A percentile compares a stretch with the other conserved stretches of the same genome.
These are phyloP conservation scores for Pulveroboletus frians DNA, from an alignment of 768 basidiomycete genomes.

Conservation along the genomic window DNA sequence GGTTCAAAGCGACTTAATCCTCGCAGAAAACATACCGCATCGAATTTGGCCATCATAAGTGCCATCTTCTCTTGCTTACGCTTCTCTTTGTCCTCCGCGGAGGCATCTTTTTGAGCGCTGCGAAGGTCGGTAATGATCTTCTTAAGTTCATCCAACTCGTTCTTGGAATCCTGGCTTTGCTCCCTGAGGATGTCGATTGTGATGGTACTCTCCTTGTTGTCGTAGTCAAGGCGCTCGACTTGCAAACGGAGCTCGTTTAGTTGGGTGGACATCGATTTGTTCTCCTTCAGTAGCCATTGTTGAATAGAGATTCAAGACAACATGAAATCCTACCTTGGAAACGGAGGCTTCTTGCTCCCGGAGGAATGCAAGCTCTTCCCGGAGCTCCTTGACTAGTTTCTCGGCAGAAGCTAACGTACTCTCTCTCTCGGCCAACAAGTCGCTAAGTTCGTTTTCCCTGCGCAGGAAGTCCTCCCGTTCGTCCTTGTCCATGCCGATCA, in stretches of 20 bases:
- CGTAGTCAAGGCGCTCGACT: conserved; percentile 89
- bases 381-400: conserved; percentile 82
- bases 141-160: conserved; percentile 85
- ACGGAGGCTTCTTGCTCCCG: conserved; percentile 84
- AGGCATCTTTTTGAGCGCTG: conserved; percentile 74
- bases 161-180: conserved; percentile 81
- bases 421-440: conserved; percentile 90
- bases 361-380: conserved; percentile 83
- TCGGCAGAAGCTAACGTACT: conserved; percentile 71
- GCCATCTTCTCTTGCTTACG: conserved; percentile 99
- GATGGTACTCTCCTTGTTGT: conserved; percentile 91
- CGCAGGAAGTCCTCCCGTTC: conserved; percentile 96
- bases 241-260: conserved; percentile 89
- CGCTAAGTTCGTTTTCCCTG: conserved; percentile 94
- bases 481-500: conserved; percentile 85
- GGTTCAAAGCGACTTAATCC: neutral
- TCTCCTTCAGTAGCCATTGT: conserved; percentile 55
- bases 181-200: conserved; percentile 94
- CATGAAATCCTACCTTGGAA: conserved; percentile 52
- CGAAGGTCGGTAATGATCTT: conserved; percentile 76
- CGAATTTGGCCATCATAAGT: conserved; percentile 99
- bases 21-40: conserved; percentile 57
- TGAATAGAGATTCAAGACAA: conserved; percentile 4
- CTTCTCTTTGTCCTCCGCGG: conserved; percentile 96
- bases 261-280: conserved; percentile 90